Base-by-base conservation (phyloP, 192 early-diverging fungal species). In the Backusella macrospora region DNA sequence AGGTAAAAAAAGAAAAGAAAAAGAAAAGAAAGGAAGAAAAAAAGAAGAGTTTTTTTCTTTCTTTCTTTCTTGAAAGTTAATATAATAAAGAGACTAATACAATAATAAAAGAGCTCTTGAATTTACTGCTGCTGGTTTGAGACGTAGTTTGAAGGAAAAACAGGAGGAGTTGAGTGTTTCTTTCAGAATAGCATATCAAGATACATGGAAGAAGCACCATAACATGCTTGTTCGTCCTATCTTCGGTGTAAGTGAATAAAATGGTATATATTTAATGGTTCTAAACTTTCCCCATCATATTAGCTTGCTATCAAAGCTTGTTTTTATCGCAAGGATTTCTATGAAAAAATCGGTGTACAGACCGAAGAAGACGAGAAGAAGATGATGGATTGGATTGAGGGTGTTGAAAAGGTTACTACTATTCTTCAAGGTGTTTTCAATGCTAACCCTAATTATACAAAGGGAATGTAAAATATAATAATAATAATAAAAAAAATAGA, bases 231-330 rank as follows among this genome's bases (percentile, higher is more conserved):
- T 92, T 71, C 83, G 84, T 69, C 84, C 84, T 5, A 80, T 88
- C 65, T 93, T 93, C 73, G 62, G 74, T 64, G 81, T 92, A 80
- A 12, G 84, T 78, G 18, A 13, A 34, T 65, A 40, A 37, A 65
- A 63, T 23, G 43, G 0, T 34, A 34, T 37, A n/a, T 37, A 39
- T 45, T 39, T 67, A n/a, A 13, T 26, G 4, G 21, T 10, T 65
- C 37, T 18, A 65, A 7, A n/a, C n/a, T 3, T 18, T 15, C 9
- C 9, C 34, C 18, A 62, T 70, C 2, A 34, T 34, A 2, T 34
- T 59, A 92, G 90, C 65, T 92, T 62, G 93, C 92, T 10, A 96
- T 98, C 93, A 88, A 88, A 73, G 91, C 92, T n/a, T 96, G 95
- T 76, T 95, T 94, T 9, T 86, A 87, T 74, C 93, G 95, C 47